These are phyloP conservation scores for Trametes punicea DNA, from an alignment of 768 basidiomycete species.

Conservation along the genomic window DNA sequence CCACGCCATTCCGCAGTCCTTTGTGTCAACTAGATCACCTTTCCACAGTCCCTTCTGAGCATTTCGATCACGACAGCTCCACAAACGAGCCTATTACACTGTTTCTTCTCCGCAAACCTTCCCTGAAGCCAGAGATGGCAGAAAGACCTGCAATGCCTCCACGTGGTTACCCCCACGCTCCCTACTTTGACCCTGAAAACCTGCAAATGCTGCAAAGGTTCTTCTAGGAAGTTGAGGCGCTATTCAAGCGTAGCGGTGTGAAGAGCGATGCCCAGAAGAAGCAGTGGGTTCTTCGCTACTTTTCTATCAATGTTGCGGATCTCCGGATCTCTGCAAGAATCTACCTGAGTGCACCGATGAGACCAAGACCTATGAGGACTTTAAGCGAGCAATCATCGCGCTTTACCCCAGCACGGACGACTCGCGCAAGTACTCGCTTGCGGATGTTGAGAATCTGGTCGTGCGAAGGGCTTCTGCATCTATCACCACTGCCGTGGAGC, in stretches of 20 bases:
- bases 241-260: background rate
- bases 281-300: too few species aligned
- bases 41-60: too few species aligned
- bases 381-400: conserved; percentile 16
- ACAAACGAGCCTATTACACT: background rate
- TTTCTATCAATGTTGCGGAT: too few species aligned
- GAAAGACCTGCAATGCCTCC: conserved; percentile 1
- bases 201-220: background rate
- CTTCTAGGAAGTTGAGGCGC: conserved; percentile 7
- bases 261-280: background rate
- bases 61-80: too few species aligned
- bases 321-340: too few species aligned
- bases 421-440: background rate
- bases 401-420: background rate
- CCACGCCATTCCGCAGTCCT: too few species aligned
- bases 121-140: background rate
- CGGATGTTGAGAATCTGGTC: background rate
- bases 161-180: conserved; percentile 2
- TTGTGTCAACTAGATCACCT: too few species aligned
- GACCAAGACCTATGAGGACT: too few species aligned
- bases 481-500: background rate
- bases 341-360: too few species aligned
- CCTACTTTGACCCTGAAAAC: background rate
- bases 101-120: background rate
- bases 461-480: conserved; percentile 12